Base-by-base conservation (phyloP, 768 basidiomycete genomes). In the Amyloporia xantha region DNA sequence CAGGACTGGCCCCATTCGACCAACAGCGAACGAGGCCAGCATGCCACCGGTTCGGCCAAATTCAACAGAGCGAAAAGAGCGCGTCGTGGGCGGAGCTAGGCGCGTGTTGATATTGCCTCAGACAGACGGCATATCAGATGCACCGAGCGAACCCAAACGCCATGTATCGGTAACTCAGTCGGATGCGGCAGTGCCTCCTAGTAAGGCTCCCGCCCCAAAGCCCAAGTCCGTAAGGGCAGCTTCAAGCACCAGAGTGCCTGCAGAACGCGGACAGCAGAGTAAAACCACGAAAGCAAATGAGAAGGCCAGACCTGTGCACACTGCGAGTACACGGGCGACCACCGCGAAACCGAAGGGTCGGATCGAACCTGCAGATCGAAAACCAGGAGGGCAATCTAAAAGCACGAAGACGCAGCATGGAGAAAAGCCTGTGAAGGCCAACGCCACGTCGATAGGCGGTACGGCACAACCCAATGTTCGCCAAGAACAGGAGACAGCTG, bases 81-180 rank as follows among this genome's bases (percentile, higher is more conserved):
- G 59, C 15, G 54, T 55, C 30, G 44, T 55, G 0, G 54, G 60
- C 9, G 59, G 61, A 2, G 58, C 61, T 4, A 19, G 61, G 25
- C 53, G 61, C 6, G 59, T 62, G 2, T 37, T 57, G 12, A 50
- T 52, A 1, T 23, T 56, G 20, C 44, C 52, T 2, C 51, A 52
- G 5, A 33, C 54, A 11, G 26, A 36, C n/a, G 41, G 17, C 10
- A 15, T 33, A 7, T 15, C 30, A 33, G 15, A 15, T 33, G 30
- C 30, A 7, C 30, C 30, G 30, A 7, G 30, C 30, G 30, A 33
- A 15, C 30, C 30, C 9, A 15, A 7, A 33, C 30, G 30, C 30
- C 9, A 33, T 33, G 15, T 33, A 7, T 7, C 30, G 30, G 9
- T 33, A 7, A 33, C 30, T 7, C 9, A 33, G 7, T 15, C 30